Conservation (phyloP, 2,329 filamentous ascomycete genomes). For the Herpotrichia juniperi region DNA sequence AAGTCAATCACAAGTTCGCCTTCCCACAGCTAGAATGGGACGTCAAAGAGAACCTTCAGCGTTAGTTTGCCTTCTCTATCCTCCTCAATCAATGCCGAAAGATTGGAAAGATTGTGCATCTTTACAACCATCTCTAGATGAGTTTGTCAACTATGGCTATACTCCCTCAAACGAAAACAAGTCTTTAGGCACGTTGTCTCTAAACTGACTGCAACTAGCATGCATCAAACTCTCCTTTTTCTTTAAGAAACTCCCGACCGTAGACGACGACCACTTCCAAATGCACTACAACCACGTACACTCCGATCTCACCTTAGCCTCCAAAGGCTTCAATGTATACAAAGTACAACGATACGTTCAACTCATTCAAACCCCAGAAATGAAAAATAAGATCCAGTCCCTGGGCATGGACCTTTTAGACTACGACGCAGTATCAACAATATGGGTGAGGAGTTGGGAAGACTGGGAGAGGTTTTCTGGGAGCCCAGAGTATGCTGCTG, state of each 20-base stretch:
- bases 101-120: too few species aligned
- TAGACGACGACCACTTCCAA: constrained; percentile 39
- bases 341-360: constrained; percentile 37
- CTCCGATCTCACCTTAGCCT: constrained; percentile 35
- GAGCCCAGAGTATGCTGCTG: constrained; percentile 27
- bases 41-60: constrained; percentile 35
- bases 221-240: constrained; percentile 38
- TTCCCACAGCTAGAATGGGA: constrained; percentile 31
- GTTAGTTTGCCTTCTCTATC: constrained; percentile 11
- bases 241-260: constrained; percentile 38
- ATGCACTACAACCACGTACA: constrained; percentile 42
- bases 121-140: too few species aligned
- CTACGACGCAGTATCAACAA: constrained; percentile 28
- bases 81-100: too few species aligned
- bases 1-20: constrained; percentile 30
- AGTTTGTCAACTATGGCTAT: too few species aligned
- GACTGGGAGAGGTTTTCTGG: constrained; percentile 28
- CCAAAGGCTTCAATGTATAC: constrained; percentile 31
- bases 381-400: constrained; percentile 26
- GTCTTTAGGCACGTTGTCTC: too few species aligned
- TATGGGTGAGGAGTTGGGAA: constrained; percentile 32
- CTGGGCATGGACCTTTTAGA: constrained; percentile 31
- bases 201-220: constrained; percentile 14
- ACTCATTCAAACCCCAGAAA: constrained; percentile 26
- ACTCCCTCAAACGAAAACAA: too few species aligned